A percentile compares a stretch with the other conserved stretches of the same genome.
These are phyloP conservation scores for Zalerion maritima DNA, from an alignment of 495 filamentous ascomycete genomes.

Conservation along the genomic window DNA sequence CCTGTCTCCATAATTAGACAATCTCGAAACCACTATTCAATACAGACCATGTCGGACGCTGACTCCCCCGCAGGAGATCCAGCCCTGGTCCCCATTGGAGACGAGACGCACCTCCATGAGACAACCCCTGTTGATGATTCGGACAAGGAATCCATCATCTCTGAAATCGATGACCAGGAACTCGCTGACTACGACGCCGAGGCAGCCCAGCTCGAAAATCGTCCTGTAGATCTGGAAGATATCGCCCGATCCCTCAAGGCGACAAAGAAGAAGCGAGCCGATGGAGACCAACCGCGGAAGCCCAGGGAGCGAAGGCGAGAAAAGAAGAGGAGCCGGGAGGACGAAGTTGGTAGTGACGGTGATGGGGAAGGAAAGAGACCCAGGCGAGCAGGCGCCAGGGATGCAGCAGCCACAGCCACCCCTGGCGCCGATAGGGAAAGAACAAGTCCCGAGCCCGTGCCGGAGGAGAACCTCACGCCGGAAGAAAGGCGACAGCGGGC, in stretches of 20 bases:
- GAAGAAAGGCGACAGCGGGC: conserved; percentile 64
- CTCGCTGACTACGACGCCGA: conserved; percentile 83
- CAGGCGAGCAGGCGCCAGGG: conserved; percentile 17
- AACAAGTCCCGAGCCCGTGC: conserved; percentile 38
- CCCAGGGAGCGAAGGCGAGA: conserved; percentile 63
- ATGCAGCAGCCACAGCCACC: conserved; percentile 14
- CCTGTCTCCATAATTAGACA: too few relatives aligned
- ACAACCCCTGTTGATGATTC: conserved; percentile 38
- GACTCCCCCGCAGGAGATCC: conserved; percentile 17
- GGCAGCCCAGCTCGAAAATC: conserved; percentile 61
- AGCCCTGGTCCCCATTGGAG: conserved; percentile 5
- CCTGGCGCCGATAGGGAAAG: too few relatives aligned
- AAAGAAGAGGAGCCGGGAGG: conserved; percentile 47
- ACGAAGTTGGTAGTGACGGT: conserved; percentile 37
- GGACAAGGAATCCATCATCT: conserved; percentile 74
- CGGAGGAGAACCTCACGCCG: conserved; percentile 49
- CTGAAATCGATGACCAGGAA: conserved; percentile 88
- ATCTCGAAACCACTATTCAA: too few relatives aligned
- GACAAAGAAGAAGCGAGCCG: conserved; percentile 66
- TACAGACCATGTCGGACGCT: conserved; percentile 34
- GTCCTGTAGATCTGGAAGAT: conserved; percentile 69
- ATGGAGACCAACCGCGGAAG: conserved; percentile 47
- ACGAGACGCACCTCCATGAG: conserved; percentile 2
- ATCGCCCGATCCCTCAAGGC: conserved; percentile 55
- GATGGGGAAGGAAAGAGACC: conserved; percentile 42